Conservation (phyloP, 495 filamentous ascomycete species). For the Penicillium malachiteum region DNA sequence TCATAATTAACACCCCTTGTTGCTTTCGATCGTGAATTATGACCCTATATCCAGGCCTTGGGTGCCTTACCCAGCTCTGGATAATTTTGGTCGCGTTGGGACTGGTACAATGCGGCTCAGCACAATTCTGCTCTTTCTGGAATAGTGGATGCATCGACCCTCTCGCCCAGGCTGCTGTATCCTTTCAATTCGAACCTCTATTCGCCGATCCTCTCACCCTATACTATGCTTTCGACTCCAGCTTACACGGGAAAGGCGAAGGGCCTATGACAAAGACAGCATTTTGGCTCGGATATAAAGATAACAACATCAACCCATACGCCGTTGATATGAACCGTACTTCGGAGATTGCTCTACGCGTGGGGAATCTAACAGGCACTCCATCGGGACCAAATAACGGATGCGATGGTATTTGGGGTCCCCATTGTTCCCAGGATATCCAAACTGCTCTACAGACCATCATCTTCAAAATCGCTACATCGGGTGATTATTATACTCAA, state of each 20-base stretch:
- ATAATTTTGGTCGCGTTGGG: conserved; percentile 19
- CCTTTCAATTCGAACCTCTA: conserved; percentile 38
- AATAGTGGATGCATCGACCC: conserved; percentile 42
- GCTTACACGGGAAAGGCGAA: conserved; percentile 31
- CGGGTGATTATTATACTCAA: conserved; percentile 29
- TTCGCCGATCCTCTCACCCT: conserved; percentile 38
- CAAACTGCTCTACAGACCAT: conserved; percentile 26
- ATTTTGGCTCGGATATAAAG: conserved; percentile 43
- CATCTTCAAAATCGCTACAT: conserved; percentile 31
- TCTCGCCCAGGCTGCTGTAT: conserved; percentile 41
- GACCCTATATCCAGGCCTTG: neutral
- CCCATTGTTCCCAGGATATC: conserved; percentile 34
- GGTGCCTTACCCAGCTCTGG: conserved; percentile 18
- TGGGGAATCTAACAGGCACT: conserved; percentile 41
- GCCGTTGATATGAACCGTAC: conserved; percentile 40
- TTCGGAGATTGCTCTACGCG: conserved; percentile 40
- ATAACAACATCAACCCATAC: conserved; percentile 29
- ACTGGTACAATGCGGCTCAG: conserved; percentile 20
- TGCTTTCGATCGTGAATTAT: neutral
- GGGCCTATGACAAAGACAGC: conserved; percentile 41
- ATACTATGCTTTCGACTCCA: conserved; percentile 43
- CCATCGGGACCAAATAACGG: conserved; percentile 39
- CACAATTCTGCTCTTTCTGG: conserved; percentile 43
- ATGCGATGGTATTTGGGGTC: conserved; percentile 44
- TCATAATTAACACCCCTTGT: neutral